phyloP scores from a whole-genome alignment of 2,329 filamentous ascomycete genomes.

The Rhynchosporium secalis region DNA sequence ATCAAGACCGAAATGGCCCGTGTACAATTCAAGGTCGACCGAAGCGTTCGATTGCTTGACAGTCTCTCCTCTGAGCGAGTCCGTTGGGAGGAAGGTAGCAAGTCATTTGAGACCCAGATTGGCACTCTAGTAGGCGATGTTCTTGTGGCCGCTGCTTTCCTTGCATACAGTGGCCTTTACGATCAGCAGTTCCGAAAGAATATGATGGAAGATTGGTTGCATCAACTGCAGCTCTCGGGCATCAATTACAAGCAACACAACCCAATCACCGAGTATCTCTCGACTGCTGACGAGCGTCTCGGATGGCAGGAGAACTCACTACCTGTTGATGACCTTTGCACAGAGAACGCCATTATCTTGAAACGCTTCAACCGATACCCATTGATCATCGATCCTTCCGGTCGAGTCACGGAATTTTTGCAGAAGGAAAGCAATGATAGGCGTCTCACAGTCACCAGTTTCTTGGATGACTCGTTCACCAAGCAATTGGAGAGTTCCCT shows the following conservation, averaged over 20 bases:
- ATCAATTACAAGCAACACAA: conserved; percentile 92
- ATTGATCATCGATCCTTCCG: conserved; percentile 96
- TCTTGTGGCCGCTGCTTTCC: conserved; percentile 91
- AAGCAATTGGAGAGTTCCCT: conserved; percentile 97
- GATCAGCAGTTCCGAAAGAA: conserved; percentile 97
- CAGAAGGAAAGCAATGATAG: conserved; percentile 93
- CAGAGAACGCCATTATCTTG: conserved; percentile 95
- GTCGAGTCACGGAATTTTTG: conserved; percentile 89
- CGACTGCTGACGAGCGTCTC: conserved; percentile 90
- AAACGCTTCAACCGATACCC: conserved; percentile 98
- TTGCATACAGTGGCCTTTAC: conserved; percentile 95
- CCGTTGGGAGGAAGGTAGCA: conserved; percentile 96
- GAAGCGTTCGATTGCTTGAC: conserved; percentile 90
- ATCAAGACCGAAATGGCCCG: conserved; percentile 97
- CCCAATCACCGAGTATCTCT: conserved; percentile 93
- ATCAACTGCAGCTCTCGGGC: conserved; percentile 90
- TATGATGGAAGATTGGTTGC: conserved; percentile 97
- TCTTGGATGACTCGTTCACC: conserved; percentile 95
- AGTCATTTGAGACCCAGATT: conserved; percentile 97
- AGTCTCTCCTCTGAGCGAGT: conserved; percentile 90
- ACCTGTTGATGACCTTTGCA: conserved; percentile 95
- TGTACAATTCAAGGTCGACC: conserved; percentile 96
- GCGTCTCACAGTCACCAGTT: conserved; percentile 93
- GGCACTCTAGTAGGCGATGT: conserved; percentile 95
- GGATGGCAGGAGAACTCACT: conserved; percentile 93